A percentile compares a stretch with the other conserved stretches of the same genome.
Evolutionary conservation across 352 stramenopile species (phyloP).

Genomic region (Phytophthora crassamura): DNA sequence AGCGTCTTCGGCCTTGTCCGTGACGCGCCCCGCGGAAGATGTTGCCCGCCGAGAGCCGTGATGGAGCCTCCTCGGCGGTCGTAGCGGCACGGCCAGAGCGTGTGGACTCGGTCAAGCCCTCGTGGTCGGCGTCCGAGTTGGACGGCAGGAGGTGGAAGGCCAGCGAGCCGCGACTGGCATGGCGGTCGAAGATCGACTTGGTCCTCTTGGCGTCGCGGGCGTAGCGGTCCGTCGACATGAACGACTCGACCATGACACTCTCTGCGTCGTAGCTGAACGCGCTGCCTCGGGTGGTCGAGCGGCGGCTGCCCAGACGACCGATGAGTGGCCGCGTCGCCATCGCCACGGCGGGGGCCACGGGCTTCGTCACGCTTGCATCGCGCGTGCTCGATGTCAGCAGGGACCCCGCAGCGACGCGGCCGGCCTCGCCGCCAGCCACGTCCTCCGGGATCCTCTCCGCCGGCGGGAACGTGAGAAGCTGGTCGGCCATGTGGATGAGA

Average conservation of each 20-base stretch:
- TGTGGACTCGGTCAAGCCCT: conserved; percentile 10
- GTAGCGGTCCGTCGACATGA: conserved; percentile 83
- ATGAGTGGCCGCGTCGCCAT: conserved; percentile 39
- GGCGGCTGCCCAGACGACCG: conserved; percentile 40
- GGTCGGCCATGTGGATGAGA: conserved; percentile 64
- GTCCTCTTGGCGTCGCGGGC: conserved; percentile 49
- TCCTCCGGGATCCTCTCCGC: conserved; percentile 76
- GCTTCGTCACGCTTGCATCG: conserved; percentile 37
- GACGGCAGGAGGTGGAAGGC: conserved; percentile 68
- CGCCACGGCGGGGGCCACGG: conserved; percentile 35
- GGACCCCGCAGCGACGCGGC: conserved; percentile 22
- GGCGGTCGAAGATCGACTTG: conserved; percentile 73
- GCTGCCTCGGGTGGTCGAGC: conserved; percentile 59
- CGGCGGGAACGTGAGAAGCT: conserved; percentile 82
- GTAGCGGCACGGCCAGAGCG: conserved; percentile 27
- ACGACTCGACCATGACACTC: conserved; percentile 90
- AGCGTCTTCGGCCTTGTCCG: conserved; percentile 52
- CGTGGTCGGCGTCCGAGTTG: conserved; percentile 34
- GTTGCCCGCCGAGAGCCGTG: conserved; percentile 58
- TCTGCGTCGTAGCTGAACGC: conserved; percentile 91
- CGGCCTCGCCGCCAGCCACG: conserved; percentile 35
- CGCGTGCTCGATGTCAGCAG: conserved; percentile 35
- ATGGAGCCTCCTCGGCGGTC: conserved; percentile 17
- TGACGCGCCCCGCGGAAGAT: conserved; percentile 72
- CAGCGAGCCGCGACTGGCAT: conserved; percentile 85